Conservation (phyloP, 1,284 basidiomycete genomes). For the Ganoderma boninense region DNA sequence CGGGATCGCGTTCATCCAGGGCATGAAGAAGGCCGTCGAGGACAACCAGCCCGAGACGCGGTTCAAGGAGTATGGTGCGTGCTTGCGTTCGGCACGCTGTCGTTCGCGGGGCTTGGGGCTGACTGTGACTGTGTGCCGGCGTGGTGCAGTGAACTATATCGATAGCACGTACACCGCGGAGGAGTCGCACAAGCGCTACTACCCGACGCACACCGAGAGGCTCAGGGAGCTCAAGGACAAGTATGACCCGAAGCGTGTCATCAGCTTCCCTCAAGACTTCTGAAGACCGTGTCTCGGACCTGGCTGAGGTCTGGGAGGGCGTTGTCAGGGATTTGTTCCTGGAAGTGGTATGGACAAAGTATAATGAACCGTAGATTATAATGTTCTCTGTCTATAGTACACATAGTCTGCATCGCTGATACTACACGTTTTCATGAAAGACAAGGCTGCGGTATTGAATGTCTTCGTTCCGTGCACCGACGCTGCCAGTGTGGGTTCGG, state of each 20-base stretch:
- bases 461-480: too few species aligned
- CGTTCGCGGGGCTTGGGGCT: not conserved
- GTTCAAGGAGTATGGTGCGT: conserved; percentile 20
- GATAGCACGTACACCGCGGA: conserved; percentile 23
- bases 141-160: conserved; percentile 14
- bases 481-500: too few species aligned
- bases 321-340: too few species aligned
- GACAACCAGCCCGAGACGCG: conserved; percentile 12
- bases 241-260: conserved; percentile 21
- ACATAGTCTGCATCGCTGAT: too few species aligned
- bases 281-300: not conserved
- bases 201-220: conserved; percentile 17
- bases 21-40: conserved; percentile 21
- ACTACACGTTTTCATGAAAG: too few species aligned
- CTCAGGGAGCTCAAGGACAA: conserved; percentile 20
- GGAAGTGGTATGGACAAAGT: too few species aligned
- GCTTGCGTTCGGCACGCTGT: not conserved
- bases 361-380: too few species aligned
- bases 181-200: conserved; percentile 19
- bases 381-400: too few species aligned
- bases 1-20: conserved; percentile 23
- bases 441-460: too few species aligned
- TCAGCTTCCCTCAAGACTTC: conserved; percentile 21
- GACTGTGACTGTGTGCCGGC: not conserved
- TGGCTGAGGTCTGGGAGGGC: too few species aligned